Base-by-base conservation (phyloP, 257 asterid genomes). In the Misopates orontium region DNA sequence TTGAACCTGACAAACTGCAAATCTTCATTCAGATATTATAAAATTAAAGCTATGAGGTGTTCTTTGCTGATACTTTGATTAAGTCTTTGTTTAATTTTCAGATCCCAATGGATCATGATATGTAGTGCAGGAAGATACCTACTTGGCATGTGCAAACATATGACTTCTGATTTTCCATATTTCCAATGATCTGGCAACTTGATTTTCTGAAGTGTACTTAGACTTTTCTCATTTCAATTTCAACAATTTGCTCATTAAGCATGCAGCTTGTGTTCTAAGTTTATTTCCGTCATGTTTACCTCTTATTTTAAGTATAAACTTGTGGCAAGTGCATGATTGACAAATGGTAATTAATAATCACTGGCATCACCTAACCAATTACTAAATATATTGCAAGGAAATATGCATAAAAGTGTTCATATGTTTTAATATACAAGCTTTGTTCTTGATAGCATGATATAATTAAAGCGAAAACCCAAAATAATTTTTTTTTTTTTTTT, bases 41-140 rank as follows among this genome's bases (percentile, higher is more conserved):
- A 58, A 42, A 19, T 47, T 71, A 56, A 66, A 54, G 56, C 10
- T 14, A 42, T 64, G 79, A 69, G 68, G 64, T 74, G 70, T 71
- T 52, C 32, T 41, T 16, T 45, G 56, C n/a, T 23, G 3, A 25
- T 24, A 18, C 25, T 49, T 49, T 1, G 19, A 10, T 47, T 62
- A 15, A 7, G 45, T 24, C 24, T 18, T 40, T 59, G 56, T 45
- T 60, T 75, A 58, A 9, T 55, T 39, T 56, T 42, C 73, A 70
- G 81, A 78, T 78, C 81, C 86, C 78, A 78, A 81, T 77, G 83
- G 67, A 77, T 71, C 50, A 52, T 18, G n/a, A n/a, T n/a, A n/a
- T n/a, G n/a, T n/a, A 65, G 51, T 72, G 73, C 75, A 74, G 77
- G 67, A 57, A 60, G 51, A 45, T 49, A 60, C 56, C 58, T 64